Percentiles rank a stretch among this genome's conserved stretches.
These are phyloP conservation scores for Colletotrichum brevisporum DNA, from an alignment of 2,329 filamentous ascomycete species.

Conservation along the genomic window DNA sequence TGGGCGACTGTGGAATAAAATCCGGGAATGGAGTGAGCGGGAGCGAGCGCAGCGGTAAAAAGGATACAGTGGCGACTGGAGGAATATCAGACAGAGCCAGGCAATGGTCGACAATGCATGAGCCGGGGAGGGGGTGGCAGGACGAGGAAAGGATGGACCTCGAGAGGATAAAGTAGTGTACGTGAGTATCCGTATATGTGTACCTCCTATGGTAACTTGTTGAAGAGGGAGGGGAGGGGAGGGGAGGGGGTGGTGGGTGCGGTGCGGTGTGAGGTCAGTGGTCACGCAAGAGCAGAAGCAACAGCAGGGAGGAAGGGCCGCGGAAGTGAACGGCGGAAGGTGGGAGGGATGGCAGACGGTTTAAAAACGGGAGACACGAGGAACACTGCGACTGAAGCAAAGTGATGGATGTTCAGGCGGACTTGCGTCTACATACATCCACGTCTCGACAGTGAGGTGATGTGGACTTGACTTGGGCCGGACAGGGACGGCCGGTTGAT, in stretches of 20 bases:
- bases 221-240: too few relatives aligned
- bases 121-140: constrained; percentile 21
- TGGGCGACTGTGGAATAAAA: background rate
- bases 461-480: too few relatives aligned
- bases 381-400: too few relatives aligned
- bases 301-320: constrained; percentile 2
- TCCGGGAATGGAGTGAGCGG: background rate
- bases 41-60: background rate
- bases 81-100: constrained; percentile 28
- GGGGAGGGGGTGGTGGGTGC: too few relatives aligned
- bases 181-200: background rate
- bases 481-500: constrained; percentile 16
- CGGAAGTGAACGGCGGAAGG: background rate
- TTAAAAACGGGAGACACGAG: constrained; percentile 26
- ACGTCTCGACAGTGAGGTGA: too few relatives aligned
- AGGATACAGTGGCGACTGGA: constrained; percentile 32
- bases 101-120: constrained; percentile 37
- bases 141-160: constrained; percentile 3
- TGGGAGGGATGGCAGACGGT: constrained; percentile 30
- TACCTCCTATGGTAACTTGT: background rate
- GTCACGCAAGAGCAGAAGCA: background rate
- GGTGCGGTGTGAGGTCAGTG: too few relatives aligned
- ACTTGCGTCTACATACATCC: too few relatives aligned
- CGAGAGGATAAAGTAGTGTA: background rate
- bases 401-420: too few relatives aligned